Percentiles rank a stretch among this genome's conserved stretches.
These are phyloP conservation scores for Apiospora hydei DNA, from an alignment of 2,329 filamentous ascomycete genomes.

Conservation along the genomic window DNA sequence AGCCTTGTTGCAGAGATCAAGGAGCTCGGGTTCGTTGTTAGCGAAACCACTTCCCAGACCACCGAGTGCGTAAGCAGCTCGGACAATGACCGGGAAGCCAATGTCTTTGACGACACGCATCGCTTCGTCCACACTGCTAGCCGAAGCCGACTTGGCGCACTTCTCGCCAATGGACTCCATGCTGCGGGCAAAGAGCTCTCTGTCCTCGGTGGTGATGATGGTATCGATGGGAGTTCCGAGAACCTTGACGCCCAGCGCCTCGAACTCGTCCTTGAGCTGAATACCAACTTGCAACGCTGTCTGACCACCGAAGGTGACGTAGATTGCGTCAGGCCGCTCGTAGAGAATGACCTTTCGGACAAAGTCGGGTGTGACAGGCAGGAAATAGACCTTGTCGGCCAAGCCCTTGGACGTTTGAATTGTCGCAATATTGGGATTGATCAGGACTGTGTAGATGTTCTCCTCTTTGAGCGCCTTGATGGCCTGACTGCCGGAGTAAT, in stretches of 20 bases:
- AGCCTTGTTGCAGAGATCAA: conserved; percentile 91
- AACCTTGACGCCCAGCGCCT: conserved; percentile 88
- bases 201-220: conserved; percentile 97
- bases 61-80: conserved; percentile 94
- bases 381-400: conserved; percentile 98
- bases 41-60: conserved; percentile 96
- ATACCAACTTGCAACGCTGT: conserved; percentile 97
- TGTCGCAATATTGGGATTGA: conserved; percentile 99
- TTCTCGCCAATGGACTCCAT: conserved; percentile 99
- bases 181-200: conserved; percentile 94
- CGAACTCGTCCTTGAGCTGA: conserved; percentile 96
- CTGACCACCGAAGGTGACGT: conserved; percentile 97
- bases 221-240: conserved; percentile 96
- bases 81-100: conserved; percentile 95
- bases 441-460: conserved; percentile 96
- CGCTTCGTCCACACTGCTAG: conserved; percentile 86
- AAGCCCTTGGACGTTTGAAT: conserved; percentile 98
- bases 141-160: conserved; percentile 96
- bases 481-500: conserved; percentile 97
- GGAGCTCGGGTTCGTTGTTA: conserved; percentile 81
- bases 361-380: conserved; percentile 95
- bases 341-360: conserved; percentile 97
- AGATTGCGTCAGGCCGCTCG: conserved; percentile 94
- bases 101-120: conserved; percentile 88
- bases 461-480: conserved; percentile 99